A percentile compares a stretch with the other conserved stretches of the same genome.
Evolutionary conservation across 306 rosid species (phyloP).

Genomic region (Hylodesmum podocarpum): DNA sequence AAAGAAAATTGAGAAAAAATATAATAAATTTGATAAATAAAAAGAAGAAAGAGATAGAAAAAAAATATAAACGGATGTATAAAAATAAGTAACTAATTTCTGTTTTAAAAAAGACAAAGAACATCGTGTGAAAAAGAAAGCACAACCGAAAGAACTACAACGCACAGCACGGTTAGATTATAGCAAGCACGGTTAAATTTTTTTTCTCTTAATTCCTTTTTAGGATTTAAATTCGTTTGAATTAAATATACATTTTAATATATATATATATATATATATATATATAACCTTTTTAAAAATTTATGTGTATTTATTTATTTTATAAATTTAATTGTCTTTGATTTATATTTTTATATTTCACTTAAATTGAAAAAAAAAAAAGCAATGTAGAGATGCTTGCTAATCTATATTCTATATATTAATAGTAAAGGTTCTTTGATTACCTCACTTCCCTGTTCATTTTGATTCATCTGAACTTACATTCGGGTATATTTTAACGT

Average conservation of each 20-base stretch:
- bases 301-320: too few relatives aligned
- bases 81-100: not conserved
- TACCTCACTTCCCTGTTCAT: not conserved
- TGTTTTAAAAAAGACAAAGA: not conserved
- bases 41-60: not conserved
- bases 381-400: not conserved
- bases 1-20: not conserved
- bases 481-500: not conserved
- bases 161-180: not conserved
- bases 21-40: not conserved
- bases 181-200: not conserved
- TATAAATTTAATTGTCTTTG: not conserved
- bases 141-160: not conserved
- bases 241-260: not conserved
- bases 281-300: not conserved
- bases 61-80: not conserved
- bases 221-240: not conserved
- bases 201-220: not conserved
- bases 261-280: not conserved
- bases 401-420: not conserved
- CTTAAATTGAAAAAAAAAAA: not conserved
- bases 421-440: not conserved
- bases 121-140: not conserved
- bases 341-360: not conserved
- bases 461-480: not conserved